Conservation (phyloP, 345 rosid species). For the Populus pruinosa region DNA sequence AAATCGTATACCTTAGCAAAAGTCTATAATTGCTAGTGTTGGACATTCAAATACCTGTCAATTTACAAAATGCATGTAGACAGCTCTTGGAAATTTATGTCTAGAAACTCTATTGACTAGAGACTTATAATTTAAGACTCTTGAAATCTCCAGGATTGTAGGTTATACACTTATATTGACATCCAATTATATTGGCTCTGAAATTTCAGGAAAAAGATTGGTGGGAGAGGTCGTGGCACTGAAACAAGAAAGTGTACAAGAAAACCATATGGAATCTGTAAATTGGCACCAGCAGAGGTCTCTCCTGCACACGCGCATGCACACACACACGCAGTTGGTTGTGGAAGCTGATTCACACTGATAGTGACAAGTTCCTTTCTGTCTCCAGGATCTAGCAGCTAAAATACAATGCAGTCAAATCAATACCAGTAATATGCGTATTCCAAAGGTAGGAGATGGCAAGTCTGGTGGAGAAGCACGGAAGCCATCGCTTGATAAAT, state of each 20-base stretch:
- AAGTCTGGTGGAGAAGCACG: constrained; percentile 41
- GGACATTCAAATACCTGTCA: background rate
- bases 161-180: background rate
- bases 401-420: constrained; percentile 36
- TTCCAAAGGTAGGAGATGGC: constrained; percentile 31
- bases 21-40: background rate
- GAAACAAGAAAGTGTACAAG: constrained; percentile 68
- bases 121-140: background rate
- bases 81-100: background rate
- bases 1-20: background rate
- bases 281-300: constrained; percentile 77
- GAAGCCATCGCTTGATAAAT: constrained; percentile 43
- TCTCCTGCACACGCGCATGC: constrained; percentile 13
- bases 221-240: constrained; percentile 53
- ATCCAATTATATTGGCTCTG: constrained; percentile 2
- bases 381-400: constrained; percentile 51
- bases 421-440: constrained; percentile 18
- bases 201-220: constrained; percentile 63
- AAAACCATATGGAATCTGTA: constrained; percentile 51
- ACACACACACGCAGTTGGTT: background rate
- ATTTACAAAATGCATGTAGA: background rate
- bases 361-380: constrained; percentile 5
- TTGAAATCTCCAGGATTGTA: background rate
- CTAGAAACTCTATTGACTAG: background rate
- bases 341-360: constrained; percentile 6